Base-by-base conservation (phyloP, 768 basidiomycete genomes). In the Candolleomyces aberdarensis region DNA sequence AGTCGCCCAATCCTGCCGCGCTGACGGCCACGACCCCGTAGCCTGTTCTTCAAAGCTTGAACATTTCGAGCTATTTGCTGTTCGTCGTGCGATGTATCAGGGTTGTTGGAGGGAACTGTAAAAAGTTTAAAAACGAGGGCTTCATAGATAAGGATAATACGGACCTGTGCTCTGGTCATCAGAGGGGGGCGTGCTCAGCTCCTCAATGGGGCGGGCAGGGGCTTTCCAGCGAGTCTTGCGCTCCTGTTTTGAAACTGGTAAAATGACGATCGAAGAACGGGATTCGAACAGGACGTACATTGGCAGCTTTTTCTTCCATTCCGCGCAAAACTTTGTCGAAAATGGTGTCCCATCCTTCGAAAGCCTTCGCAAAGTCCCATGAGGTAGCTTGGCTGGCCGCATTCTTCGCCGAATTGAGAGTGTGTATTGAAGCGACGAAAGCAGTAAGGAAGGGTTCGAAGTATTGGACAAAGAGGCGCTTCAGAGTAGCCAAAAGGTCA, bases 41-140 rank as follows among this genome's bases (percentile, higher is more conserved):
- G 74, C 36, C 93, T 82, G 56, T 83, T 88, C 74, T 96, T 97
- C 57, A 99, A 79, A 0, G 92, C 92, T 65, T 94, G 89, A 1
- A 97, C 91, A 69, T 96, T 97, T 65, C 92, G 82, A 3, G 96
- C 87, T 63, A 98, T 98, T 67, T 94, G 87, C 69, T 96, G 90
- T 60, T 92, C 94, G 63, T 95, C 93, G 46, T 83, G 81, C 2
- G 84, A 77, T 3, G 76, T 71, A 46, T 86, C 84, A 20, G 79
- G 61, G 60, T 69, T 69, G 31, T 69, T 61, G 8, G 73, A 68
- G 1, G 76, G 74, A 11, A 63, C 75, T 77, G 67, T 8, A 81
- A 75, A 63, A 81, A 75, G 3, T 80, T 76, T 1, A 83, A 68
- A 49, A 76, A 83, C 86, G 60, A 6, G 55, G 6, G 40, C 5